Evolutionary conservation across 257 asterid genomes (phyloP), one percentile per base, ranked within the genome.

Genomic region (Solanum pinnatisectum): DNA sequence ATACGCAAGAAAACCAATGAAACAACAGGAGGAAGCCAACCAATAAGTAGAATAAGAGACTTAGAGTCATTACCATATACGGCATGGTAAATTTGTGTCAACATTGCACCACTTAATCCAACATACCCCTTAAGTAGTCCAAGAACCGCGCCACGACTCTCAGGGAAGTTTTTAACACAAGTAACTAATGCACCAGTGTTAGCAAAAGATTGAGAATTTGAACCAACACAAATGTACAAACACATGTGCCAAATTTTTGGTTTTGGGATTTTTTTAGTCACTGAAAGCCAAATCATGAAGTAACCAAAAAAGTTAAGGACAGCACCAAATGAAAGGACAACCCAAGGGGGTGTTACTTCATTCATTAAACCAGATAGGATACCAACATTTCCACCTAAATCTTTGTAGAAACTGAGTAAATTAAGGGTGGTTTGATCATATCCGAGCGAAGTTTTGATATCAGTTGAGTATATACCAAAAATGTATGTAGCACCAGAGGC

Each of bases 1-100:
- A 94, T 93, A 8, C 95, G 84, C 2, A 93, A 84, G 59, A 93
- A 93, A 18, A 85, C 84, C 73, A 93, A 87, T 1, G 96, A 93
- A 30, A 93, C 89, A 13, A 91, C 94, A 0, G 93, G 91, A 6
- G 96, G 95, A 8, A 93, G 90, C 96, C 96, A 93, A 8, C 94
- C 96, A 25, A 93, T 93, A 88, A 92, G 93, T 14, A 92, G 90
- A 49, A 92, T 92, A 5, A 91, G 87, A 6, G 94, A 74, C 36
- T 87, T 89, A 0, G 89, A 87, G 20, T 93, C 94, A 11, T 92
- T 39, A 0, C 84, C 91, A 44, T 93, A 92, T 1, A 92, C 87
- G 0, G 94, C 95, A 72, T 63, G 83, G 87, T 92, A 93, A 1
- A 93, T 86, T 87, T 93, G 94, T 1, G 94, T 93, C 27, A 93